Evolutionary conservation across 345 rosid genomes (phyloP).

Genomic region (Pistacia vera): DNA sequence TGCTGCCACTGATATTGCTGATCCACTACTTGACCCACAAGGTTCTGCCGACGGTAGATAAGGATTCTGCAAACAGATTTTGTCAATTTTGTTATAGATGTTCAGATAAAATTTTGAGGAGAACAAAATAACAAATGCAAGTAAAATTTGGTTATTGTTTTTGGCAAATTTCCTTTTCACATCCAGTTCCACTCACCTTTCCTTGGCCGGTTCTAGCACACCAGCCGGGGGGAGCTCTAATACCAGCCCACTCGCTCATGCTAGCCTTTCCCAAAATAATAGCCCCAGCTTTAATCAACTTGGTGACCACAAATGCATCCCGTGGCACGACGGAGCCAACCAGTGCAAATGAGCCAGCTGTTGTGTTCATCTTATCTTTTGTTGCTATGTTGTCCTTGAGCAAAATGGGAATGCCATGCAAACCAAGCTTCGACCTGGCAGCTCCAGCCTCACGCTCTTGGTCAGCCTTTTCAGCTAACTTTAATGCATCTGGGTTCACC

Average conservation of each 20-base stretch:
- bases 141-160: no score
- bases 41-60: constrained; percentile 57
- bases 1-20: constrained; percentile 74
- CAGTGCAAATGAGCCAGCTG: constrained; percentile 71
- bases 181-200: constrained; percentile 39
- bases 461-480: constrained; percentile 15
- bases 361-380: constrained; percentile 66
- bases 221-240: constrained; percentile 52
- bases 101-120: not conserved
- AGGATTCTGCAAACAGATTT: constrained; percentile 56
- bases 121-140: not conserved
- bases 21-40: constrained; percentile 71
- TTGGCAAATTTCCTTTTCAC: no score
- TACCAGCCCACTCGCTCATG: constrained; percentile 63
- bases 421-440: constrained; percentile 16
- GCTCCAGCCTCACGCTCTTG: constrained; percentile 25
- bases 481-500: constrained; percentile 13
- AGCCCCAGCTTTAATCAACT: constrained; percentile 61
- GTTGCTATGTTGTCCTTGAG: constrained; percentile 71
- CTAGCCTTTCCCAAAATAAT: constrained; percentile 80
- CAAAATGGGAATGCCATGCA: constrained; percentile 72
- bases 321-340: constrained; percentile 61
- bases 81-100: not conserved
- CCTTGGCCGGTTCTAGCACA: constrained; percentile 70
- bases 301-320: constrained; percentile 64